A percentile compares a stretch with the other conserved stretches of the same genome.
Evolutionary conservation across 2,329 filamentous ascomycete genomes (phyloP).

Genomic region (Penicillium hordei): DNA sequence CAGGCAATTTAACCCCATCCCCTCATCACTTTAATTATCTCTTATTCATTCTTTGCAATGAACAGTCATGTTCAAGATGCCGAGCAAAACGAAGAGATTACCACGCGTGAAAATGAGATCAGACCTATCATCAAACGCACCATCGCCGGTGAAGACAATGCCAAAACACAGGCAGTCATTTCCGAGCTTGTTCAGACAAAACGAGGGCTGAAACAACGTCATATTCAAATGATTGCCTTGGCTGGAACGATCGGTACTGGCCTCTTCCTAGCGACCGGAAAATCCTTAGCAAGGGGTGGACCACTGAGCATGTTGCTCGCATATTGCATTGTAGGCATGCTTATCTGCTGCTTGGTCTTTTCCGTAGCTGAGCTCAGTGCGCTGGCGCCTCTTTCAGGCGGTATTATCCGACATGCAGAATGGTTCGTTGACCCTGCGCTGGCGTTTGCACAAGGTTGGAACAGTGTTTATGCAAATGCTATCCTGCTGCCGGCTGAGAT

Average conservation of each 20-base stretch:
- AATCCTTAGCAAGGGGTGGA: slow-evolving; percentile 29
- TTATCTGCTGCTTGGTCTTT: slow-evolving; percentile 34
- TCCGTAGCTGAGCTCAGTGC: slow-evolving; percentile 8
- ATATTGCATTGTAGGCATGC: slow-evolving; percentile 37
- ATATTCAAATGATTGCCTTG: slow-evolving; percentile 37
- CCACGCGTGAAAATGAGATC: neutral
- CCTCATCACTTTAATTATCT: neutral
- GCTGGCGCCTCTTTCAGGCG: slow-evolving; percentile 1
- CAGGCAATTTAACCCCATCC: neutral
- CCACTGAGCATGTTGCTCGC: slow-evolving; percentile 33
- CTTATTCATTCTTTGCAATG: neutral
- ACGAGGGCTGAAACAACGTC: slow-evolving; percentile 28
- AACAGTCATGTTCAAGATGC: neutral
- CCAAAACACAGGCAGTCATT: neutral
- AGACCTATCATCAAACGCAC: neutral
- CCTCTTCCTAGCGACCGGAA: slow-evolving; percentile 34
- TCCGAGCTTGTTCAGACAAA: slow-evolving; percentile 7
- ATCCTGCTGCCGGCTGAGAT: slow-evolving; percentile 2
- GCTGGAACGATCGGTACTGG: slow-evolving; percentile 38
- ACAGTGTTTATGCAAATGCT: slow-evolving; percentile 4
- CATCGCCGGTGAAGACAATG: neutral
- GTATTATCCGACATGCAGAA: slow-evolving; percentile 3
- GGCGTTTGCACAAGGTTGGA: slow-evolving; percentile 2
- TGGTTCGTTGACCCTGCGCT: slow-evolving; percentile 5
- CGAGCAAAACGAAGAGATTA: neutral